Percentiles rank a stretch among this genome's conserved stretches.
Evolutionary conservation across 345 rosid genomes (phyloP).

Genomic region (Eucalyptus dawsonii): DNA sequence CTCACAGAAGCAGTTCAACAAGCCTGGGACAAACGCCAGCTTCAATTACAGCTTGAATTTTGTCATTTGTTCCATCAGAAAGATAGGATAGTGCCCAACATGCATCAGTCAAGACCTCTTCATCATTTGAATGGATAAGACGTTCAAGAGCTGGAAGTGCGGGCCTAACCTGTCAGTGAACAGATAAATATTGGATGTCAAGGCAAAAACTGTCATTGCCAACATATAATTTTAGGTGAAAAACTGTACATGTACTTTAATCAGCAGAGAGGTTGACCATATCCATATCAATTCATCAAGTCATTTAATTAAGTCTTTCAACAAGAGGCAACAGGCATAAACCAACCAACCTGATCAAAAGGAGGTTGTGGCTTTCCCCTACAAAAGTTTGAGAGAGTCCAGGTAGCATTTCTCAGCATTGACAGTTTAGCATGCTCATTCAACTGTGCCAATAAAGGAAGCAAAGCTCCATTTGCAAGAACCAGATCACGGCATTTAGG

Average conservation of each 20-base stretch:
- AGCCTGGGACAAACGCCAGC: constrained; percentile 66
- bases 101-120: constrained; percentile 81
- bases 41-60: constrained; percentile 68
- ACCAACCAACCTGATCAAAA: constrained; percentile 54
- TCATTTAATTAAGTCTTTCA: not conserved
- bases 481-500: constrained; percentile 74
- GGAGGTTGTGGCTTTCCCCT: constrained; percentile 76
- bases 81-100: constrained; percentile 82
- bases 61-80: constrained; percentile 73
- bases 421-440: constrained; percentile 67
- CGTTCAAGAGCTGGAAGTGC: constrained; percentile 66
- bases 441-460: constrained; percentile 51
- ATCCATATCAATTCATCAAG: not conserved
- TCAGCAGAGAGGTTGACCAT: not conserved
- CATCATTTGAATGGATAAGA: constrained; percentile 63
- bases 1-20: constrained; percentile 60
- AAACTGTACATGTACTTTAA: not conserved
- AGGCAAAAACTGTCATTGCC: not conserved
- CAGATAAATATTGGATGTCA: not conserved
- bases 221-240: not conserved
- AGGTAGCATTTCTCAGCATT: constrained; percentile 82
- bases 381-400: constrained; percentile 84
- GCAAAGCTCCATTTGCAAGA: constrained; percentile 46
- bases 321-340: not conserved
- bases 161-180: constrained; percentile 38